Base-by-base conservation (phyloP, 2,329 filamentous ascomycete species). In the Lecanoromycetidae sp. region DNA sequence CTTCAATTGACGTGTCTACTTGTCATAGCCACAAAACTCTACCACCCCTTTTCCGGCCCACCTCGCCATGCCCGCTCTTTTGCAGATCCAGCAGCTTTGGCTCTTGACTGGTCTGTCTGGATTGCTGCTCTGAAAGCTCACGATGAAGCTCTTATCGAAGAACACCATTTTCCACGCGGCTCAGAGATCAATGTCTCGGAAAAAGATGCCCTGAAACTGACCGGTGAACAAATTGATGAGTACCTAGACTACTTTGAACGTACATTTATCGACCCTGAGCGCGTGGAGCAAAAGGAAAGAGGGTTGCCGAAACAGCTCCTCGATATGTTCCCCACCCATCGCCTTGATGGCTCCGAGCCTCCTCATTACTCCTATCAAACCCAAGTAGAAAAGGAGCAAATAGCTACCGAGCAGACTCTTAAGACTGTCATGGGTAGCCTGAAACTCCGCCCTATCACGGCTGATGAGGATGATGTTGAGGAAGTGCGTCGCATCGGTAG, bases 241-340 rank as follows among this genome's bases (percentile, higher is more conserved):
- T 90, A 87, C 57, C 71, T 93, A 63, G 77, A 86, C 61, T 91
- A 83, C 79, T 88, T 84, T 59, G 79, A 84, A 58, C 71, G 72
- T 48, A 81, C 72, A 36, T 84, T 79, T 69, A 62, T 77, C 37
- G 67, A 70, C 52, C 68, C 73, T 47, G 61, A 57, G 15, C 60
- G 65, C 36, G 56, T 61, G 10, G 65, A 62, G 52, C 62, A 65
- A 63, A 63, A 59, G 55, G 48, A 32, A 64, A 43, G 56, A 46
- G 52, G 33, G 35, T 41, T 54, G 5, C 53, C 58, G 5, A 59
- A 63, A 47, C 61, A 61, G 29, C 56, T 69, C 26, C 59, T 64
- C 25, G 60, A 67, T n/a, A 57, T 71, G 56, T 70, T 71, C 46
- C 65, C 67, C n/a, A 57, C 56, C 10, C 54, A 53, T 3, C 58